Evolutionary conservation across 2,329 filamentous ascomycete genomes (phyloP).

Genomic region (Beauveria sp.): DNA sequence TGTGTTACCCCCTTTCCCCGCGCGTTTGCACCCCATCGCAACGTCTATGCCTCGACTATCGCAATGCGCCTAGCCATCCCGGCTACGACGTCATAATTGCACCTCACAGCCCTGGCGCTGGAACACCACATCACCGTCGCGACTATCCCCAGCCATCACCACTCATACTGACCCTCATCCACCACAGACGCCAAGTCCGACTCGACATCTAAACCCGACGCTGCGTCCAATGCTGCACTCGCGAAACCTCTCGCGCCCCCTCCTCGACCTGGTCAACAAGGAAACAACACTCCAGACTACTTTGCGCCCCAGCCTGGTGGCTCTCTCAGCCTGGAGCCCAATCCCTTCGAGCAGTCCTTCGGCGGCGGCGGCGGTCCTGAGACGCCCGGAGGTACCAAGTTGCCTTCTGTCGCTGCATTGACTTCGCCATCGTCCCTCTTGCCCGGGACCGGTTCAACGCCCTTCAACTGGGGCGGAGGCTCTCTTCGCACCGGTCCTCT

Average conservation of each 20-base stretch:
- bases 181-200: slow-evolving; percentile 40
- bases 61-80: slow-evolving; percentile 12
- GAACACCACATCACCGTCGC: slow-evolving; percentile 7
- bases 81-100: slow-evolving; percentile 12
- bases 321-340: slow-evolving; percentile 72
- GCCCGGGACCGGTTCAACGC: slow-evolving; percentile 63
- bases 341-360: slow-evolving; percentile 96
- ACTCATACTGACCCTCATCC: slow-evolving; percentile 3
- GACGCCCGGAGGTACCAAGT: slow-evolving; percentile 73
- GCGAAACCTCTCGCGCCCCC: slow-evolving; percentile 63
- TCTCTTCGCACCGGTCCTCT: slow-evolving; percentile 87
- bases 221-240: slow-evolving; percentile 48
- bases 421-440: slow-evolving; percentile 82
- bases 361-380: slow-evolving; percentile 56
- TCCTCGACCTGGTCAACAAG: slow-evolving; percentile 53
- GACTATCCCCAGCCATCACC: not conserved
- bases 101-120: not conserved
- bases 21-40: slow-evolving; percentile 15
- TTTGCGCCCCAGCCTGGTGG: slow-evolving; percentile 51
- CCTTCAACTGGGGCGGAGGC: slow-evolving; percentile 72
- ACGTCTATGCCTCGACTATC: slow-evolving; percentile 13
- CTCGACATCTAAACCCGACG: slow-evolving; percentile 39
- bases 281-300: slow-evolving; percentile 57
- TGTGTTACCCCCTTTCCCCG: slow-evolving; percentile 7
- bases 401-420: slow-evolving; percentile 83